A percentile compares a stretch with the other conserved stretches of the same genome.
These are phyloP conservation scores for Suillus alpinus DNA, from an alignment of 768 basidiomycete genomes.

Conservation along the genomic window DNA sequence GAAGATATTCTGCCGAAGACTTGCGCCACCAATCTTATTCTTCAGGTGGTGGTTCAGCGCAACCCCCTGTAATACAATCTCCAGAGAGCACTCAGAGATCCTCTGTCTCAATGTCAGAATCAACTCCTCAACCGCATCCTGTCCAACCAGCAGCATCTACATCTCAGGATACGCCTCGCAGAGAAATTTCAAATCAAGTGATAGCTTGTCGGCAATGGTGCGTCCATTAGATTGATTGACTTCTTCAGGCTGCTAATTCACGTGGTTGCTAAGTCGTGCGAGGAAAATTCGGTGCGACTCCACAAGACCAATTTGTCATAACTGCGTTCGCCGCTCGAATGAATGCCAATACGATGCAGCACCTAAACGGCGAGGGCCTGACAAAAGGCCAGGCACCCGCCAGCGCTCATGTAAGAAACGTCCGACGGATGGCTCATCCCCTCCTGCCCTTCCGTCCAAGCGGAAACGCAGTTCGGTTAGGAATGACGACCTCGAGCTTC, in stretches of 20 bases:
- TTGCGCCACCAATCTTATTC: constrained; percentile 38
- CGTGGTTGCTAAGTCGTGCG: constrained; percentile 58
- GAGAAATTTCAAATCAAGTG: constrained; percentile 64
- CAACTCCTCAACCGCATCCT: constrained; percentile 35
- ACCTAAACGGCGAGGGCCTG: constrained; percentile 81
- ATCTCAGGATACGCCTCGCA: constrained; percentile 40
- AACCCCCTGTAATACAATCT: constrained; percentile 18
- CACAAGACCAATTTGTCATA: constrained; percentile 75
- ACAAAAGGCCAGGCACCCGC: constrained; percentile 82
- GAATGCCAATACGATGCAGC: constrained; percentile 76
- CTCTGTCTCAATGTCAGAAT: constrained; percentile 44
- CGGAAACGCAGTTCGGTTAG: constrained; percentile 43
- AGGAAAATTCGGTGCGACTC: constrained; percentile 89
- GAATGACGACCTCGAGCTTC: constrained; percentile 28
- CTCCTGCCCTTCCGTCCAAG: constrained; percentile 49
- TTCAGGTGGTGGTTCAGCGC: constrained; percentile 34
- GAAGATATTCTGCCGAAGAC: constrained; percentile 34
- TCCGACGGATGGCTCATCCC: constrained; percentile 51
- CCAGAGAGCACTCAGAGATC: constrained; percentile 27
- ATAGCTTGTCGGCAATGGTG: constrained; percentile 86
- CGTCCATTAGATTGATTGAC: constrained; percentile 31
- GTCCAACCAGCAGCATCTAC: constrained; percentile 24
- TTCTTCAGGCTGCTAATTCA: constrained; percentile 24
- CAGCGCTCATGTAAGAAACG: constrained; percentile 85
- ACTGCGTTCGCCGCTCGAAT: constrained; percentile 76